Base-by-base conservation (phyloP, 441 rosid species). In the Aleurites moluccanus region DNA sequence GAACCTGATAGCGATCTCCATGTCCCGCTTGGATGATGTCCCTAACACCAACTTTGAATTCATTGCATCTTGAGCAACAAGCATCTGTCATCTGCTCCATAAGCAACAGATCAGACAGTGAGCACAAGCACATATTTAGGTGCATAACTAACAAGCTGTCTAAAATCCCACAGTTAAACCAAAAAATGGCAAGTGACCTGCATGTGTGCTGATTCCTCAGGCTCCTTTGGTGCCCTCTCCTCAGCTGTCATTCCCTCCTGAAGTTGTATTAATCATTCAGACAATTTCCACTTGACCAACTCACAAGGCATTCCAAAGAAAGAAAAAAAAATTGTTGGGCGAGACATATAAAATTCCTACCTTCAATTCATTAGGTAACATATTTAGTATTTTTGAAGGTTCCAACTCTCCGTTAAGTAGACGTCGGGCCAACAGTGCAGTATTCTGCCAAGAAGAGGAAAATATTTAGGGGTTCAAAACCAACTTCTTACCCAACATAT, bases 21-120 rank as follows among this genome's bases (percentile, higher is more conserved):
- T 88, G 97, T 67, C 99, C 98, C 67, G 97, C 97, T 85, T 93
- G 99, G 81, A 96, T 96, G 72, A 96, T 91, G 79, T 96, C 99
- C 81, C 91, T 85, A 71, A 93, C 76, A 16, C 97, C 96, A 0
- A 93, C 99, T 79, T 88, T 87, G 20, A 75, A 70, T 79, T 88
- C 88, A 33, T 79, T 85, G 89, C 99, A 96, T 80, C 98, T 88
- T 50, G 89, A 81, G 81, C 98, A 93, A 35, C 82, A 80, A 77
- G 93, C 97, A 90, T 93, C 94, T 21, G 97, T 93, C 97, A 91
- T 93, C 98, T 96, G 91, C 79, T 71, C 52, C 75, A 77, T 21
- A 53, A 77, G 59, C 80, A 77, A 75, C 27, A 72, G 69, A 68
- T 49, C 21, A 77, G 71, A 11, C 70, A 69, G 63, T 45, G 28